These are phyloP conservation scores for Aspergillus puulaauensis DNA, from an alignment of 2,329 filamentous ascomycete species.

Conservation along the genomic window DNA sequence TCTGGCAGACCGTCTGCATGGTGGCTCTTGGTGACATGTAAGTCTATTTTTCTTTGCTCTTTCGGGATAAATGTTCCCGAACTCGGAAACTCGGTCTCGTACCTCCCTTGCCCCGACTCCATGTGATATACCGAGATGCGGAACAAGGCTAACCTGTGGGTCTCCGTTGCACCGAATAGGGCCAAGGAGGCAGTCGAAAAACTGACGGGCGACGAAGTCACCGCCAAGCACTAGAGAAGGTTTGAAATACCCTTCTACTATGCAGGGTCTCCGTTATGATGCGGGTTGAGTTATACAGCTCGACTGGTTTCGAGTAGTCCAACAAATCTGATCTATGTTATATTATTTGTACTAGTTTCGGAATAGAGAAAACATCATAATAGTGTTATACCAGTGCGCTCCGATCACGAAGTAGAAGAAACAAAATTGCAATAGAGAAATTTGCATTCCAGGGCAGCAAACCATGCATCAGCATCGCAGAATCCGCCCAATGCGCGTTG, in stretches of 20 bases:
- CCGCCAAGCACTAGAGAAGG: constrained; percentile 61
- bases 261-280: constrained; percentile 15
- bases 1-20: constrained; percentile 99
- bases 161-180: constrained; percentile 41
- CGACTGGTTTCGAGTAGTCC: constrained; percentile 2
- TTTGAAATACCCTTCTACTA: constrained; percentile 41
- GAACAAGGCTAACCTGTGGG: constrained; percentile 29
- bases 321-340: neutral
- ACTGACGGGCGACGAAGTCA: constrained; percentile 62
- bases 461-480: no score
- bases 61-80: constrained; percentile 1
- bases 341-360: neutral
- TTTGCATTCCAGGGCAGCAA: no score
- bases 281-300: neutral
- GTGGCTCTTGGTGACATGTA: constrained; percentile 97
- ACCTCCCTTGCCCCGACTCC: constrained; percentile 9
- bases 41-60: constrained; percentile 47
- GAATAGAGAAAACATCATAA: constrained; percentile 8
- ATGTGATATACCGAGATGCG: constrained; percentile 28
- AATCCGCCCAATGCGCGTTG: no score
- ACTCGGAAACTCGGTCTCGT: neutral
- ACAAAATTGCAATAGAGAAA: no score
- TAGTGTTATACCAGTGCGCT: neutral
- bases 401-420: neutral
- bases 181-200: constrained; percentile 67